Evolutionary conservation across 2,329 filamentous ascomycete genomes (phyloP).

Genomic region (Esteya vermicola): DNA sequence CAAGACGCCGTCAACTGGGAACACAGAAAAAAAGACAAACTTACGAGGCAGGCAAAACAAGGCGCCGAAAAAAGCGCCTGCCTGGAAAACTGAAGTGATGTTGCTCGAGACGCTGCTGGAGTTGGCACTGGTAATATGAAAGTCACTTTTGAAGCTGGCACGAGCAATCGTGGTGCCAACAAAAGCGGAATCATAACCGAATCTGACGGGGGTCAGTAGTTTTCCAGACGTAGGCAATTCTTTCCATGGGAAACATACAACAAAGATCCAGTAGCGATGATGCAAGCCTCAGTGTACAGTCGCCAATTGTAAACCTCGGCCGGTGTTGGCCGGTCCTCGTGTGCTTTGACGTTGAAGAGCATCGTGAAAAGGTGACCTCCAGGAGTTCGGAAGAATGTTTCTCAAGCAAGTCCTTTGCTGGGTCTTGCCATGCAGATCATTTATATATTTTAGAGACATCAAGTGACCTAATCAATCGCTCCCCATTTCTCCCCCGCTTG

Average conservation of each 20-base stretch:
- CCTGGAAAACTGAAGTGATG: conserved; percentile 32
- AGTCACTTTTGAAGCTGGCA: conserved; percentile 30
- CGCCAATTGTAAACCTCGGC: conserved; percentile 40
- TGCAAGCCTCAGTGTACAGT: conserved; percentile 30
- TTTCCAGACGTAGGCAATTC: no score
- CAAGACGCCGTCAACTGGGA: no score
- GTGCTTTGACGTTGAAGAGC: background rate
- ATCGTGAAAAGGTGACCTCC: no score
- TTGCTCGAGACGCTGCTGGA: conserved; percentile 26
- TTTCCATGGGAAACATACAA: conserved; percentile 19
- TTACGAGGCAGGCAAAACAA: conserved; percentile 12
- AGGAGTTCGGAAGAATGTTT: no score
- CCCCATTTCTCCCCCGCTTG: no score
- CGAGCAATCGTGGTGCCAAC: conserved; percentile 39
- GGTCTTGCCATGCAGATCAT: no score
- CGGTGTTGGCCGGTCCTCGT: conserved; percentile 39
- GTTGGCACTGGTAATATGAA: conserved; percentile 17
- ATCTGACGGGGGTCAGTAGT: no score
- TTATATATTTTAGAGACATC: no score
- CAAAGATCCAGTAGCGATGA: conserved; percentile 21
- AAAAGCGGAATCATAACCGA: conserved; percentile 37
- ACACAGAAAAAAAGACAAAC: background rate
- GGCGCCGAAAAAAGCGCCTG: conserved; percentile 38
- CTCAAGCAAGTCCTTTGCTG: no score
- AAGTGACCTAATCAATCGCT: no score